phyloP scores from a whole-genome alignment of 306 rosid species.

The Sphenostylis stenocarpa region DNA sequence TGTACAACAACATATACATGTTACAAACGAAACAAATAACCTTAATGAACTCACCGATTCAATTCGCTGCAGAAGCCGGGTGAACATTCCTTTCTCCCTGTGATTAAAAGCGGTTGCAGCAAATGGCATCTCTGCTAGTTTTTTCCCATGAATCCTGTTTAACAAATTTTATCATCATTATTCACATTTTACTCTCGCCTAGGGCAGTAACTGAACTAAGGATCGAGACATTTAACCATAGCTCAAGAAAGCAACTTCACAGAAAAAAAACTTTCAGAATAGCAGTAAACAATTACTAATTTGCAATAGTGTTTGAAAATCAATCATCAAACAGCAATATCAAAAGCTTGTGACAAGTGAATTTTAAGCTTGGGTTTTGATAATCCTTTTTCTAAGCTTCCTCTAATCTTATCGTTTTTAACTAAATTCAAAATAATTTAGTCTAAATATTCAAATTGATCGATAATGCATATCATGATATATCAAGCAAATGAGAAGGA shows the following conservation, averaged over 20 bases:
- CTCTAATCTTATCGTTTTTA: too few species aligned
- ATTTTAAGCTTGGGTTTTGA: background rate
- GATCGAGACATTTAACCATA: background rate
- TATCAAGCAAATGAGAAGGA: background rate
- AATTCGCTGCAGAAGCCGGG: constrained; percentile 53
- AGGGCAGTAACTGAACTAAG: background rate
- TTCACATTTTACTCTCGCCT: background rate
- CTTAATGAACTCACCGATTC: constrained; percentile 56
- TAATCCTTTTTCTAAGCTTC: too few species aligned
- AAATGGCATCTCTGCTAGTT: constrained; percentile 82
- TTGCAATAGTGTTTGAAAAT: background rate
- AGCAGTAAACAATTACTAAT: background rate
- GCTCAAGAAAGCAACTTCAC: background rate
- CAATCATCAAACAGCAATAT: background rate
- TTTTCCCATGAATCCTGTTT: constrained; percentile 67
- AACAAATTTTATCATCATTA: constrained; percentile 17
- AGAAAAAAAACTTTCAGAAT: background rate
- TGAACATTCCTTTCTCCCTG: constrained; percentile 75
- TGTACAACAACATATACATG: background rate
- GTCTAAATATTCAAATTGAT: background rate
- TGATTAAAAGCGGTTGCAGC: constrained; percentile 59
- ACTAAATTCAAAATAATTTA: too few species aligned
- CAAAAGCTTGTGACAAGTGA: background rate
- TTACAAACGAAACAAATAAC: background rate
- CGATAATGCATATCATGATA: background rate